Evolutionary conservation across 768 basidiomycete genomes (phyloP), one percentile per base, ranked within the genome.

Genomic region (Gloeopeniophorella convolvens): DNA sequence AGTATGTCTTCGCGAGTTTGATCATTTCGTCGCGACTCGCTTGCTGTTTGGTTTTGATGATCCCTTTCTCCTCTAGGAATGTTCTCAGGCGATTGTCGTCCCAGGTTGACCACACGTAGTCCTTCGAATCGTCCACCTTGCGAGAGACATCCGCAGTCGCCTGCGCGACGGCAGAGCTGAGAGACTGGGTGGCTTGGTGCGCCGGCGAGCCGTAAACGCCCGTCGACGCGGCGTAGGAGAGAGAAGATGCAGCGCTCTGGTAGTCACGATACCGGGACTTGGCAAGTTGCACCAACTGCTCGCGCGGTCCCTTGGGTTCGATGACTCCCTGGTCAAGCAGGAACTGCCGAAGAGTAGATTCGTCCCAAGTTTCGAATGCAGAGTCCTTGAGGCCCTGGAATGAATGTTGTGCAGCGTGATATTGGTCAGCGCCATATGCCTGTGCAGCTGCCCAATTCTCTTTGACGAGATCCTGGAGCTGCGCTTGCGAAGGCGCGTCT

Each of bases 91-190:
- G 74, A 59, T 74, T 83, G 57, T 94, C 89, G 48, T 86, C 82
- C 95, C 95, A 96, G 0, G 85, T 79, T 0, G 87, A 90, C 65
- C 87, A 95, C 15, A 93, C 68, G 59, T 92, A 94, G 64, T 97
- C 93, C 63, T 82, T 89, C 26, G 81, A 65, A 51, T 86, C 79
- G 54, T 93, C 85, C 18, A 90, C 63, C 23, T 68, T 69, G 20
- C 71, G 68, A 7, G 64, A 66, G 9, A 71, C 77, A 2, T 75
- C 72, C 13, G 73, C 67, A 1, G 82, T 78, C 3, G 82, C 79
- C 51, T 79, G 75, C 0, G 78, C 70, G 12, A 68, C 71, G 1
- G 73, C 54, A 13, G 65, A 68, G 20, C 64, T 59, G 11, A 55
- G 54, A 9, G 55, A 61, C 56, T 63, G 61, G 4, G 65, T 57